Evolutionary conservation across 148 eudicot species (phyloP), one percentile per base, ranked within the genome.

Genomic region (Fallopia convolvulus): DNA sequence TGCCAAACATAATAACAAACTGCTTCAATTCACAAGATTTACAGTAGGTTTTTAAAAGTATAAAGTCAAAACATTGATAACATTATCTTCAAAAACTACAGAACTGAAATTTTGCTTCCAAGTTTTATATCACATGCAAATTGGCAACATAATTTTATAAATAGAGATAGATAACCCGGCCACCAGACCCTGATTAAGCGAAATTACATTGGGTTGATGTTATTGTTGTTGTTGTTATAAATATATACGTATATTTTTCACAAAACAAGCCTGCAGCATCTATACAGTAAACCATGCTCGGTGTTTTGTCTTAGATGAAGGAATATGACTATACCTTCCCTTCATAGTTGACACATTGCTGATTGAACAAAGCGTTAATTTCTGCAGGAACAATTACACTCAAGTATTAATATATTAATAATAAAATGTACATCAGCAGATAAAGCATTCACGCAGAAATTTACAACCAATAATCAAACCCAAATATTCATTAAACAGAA

Each of bases 361-460:
- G 91, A 84, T 91, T 92, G 83, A 89, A 95, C 78, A 89, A 77
- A 26, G 93, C 87, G 77, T 87, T 91, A 78, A 95, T 87, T 75
- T 95, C 99, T 95, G 97, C 83, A 85, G 30, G 75, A 81, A 39
- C 46, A 68, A 30, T 26, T 26, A 60, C 32, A 21, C 33, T 60
- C 66, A 60, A 60, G 30, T 26, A 26, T 26, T 26, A 26, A 26
- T 26, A 8, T 36, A 36, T 36, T 36, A 36, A 36, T 36, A 26
- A 30, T 3, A 36, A 23, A 4, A 58, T 58, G 32, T 58, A 23
- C 66, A 20, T 26, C 3, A 61, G 36, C 4, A 61, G 70, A 61
- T 61, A 61, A 1, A 61, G 14, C 39, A 61, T 26, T 32, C 36
- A 61, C 10, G 9, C 15, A 61, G 30, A 61, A 30, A 8, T 4